These are phyloP conservation scores for Eucalyptus paniculata DNA, from an alignment of 345 rosid species.

Conservation along the genomic window DNA sequence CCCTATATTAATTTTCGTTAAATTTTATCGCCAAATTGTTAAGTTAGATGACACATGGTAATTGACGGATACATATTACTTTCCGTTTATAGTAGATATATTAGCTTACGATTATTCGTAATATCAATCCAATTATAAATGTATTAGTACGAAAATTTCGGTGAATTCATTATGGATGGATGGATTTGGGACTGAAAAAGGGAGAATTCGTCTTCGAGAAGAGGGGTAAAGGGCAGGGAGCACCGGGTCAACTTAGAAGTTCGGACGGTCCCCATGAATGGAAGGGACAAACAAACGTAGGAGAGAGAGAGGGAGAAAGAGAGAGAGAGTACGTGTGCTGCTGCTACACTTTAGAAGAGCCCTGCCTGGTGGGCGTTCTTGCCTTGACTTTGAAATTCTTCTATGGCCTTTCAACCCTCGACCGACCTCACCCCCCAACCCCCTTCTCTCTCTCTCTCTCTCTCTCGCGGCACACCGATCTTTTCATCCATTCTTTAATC, in stretches of 20 bases:
- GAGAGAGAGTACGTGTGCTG: neutral
- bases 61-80: rapidly evolving
- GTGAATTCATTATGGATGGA: too few relatives aligned
- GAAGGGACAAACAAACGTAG: neutral
- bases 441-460: neutral
- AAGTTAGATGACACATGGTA: rapidly evolving
- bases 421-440: neutral
- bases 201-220: neutral
- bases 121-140: too few relatives aligned
- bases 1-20: rapidly evolving
- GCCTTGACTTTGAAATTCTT: neutral
- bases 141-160: rapidly evolving
- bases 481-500: neutral
- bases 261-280: neutral
- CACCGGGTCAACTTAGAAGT: neutral
- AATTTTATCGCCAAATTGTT: too few relatives aligned
- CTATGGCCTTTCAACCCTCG: neutral
- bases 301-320: neutral
- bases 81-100: too few relatives aligned
- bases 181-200: neutral
- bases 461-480: neutral
- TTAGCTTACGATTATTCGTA: too few relatives aligned
- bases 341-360: neutral
- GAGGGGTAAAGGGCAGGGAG: neutral
- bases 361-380: neutral